Percentiles rank a stretch among this genome's conserved stretches.
These are phyloP conservation scores for Fusarium succisae DNA, from an alignment of 2,329 filamentous ascomycete species.

Conservation along the genomic window DNA sequence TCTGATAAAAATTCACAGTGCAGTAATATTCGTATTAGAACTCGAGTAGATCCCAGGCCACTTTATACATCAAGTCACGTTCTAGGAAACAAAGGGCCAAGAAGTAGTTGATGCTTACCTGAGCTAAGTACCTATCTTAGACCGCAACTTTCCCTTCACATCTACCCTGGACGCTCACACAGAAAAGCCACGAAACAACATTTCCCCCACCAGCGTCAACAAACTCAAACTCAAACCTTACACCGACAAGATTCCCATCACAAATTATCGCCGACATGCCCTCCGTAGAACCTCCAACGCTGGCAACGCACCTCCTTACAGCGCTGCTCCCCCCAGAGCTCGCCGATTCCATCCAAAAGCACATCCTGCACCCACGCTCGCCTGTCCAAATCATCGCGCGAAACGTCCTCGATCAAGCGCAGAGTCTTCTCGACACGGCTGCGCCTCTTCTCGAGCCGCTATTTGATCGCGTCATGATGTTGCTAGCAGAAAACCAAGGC, in stretches of 20 bases:
- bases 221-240: background rate
- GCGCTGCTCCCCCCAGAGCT: slow-evolving; percentile 57
- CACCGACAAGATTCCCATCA: background rate
- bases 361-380: slow-evolving; percentile 58
- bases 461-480: slow-evolving; percentile 50
- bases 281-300: slow-evolving; percentile 45
- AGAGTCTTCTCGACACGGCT: slow-evolving; percentile 45
- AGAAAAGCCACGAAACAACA: slow-evolving; percentile 30
- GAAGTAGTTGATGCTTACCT: background rate
- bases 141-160: slow-evolving; percentile 27
- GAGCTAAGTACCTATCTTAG: slow-evolving; percentile 3
- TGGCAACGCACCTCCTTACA: slow-evolving; percentile 49
- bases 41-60: background rate
- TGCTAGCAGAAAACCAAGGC: slow-evolving; percentile 49
- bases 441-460: slow-evolving; percentile 56
- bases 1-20: background rate
- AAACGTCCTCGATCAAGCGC: slow-evolving; percentile 45
- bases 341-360: slow-evolving; percentile 54
- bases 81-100: background rate
- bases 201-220: slow-evolving; percentile 14
- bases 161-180: slow-evolving; percentile 22
- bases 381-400: slow-evolving; percentile 55
- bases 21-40: background rate
- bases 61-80: background rate
- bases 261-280: slow-evolving; percentile 11